Evolutionary conservation across 2,329 filamentous ascomycete genomes (phyloP).

Genomic region (Colletotrichum sp.): DNA sequence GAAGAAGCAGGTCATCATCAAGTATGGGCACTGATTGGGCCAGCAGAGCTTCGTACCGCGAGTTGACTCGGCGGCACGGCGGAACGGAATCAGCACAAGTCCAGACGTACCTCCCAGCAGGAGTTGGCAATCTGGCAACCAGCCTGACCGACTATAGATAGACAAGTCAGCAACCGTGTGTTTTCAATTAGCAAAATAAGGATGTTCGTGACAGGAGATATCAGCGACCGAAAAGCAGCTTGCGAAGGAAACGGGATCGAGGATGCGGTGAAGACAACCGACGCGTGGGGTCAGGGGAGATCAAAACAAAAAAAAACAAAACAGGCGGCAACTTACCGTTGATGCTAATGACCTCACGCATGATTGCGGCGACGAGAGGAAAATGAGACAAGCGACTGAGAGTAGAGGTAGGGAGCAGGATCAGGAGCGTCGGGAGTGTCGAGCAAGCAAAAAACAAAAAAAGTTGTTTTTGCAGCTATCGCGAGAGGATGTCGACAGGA

Average conservation of each 20-base stretch:
- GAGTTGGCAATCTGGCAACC: constrained; percentile 99
- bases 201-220: constrained; percentile 24
- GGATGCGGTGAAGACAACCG: constrained; percentile 48
- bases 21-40: background rate
- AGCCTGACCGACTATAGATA: constrained; percentile 89
- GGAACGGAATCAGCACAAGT: background rate
- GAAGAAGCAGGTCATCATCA: background rate
- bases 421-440: background rate
- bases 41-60: background rate
- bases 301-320: constrained; percentile 25
- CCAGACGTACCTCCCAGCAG: constrained; percentile 95
- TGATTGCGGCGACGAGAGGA: constrained; percentile 56
- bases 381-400: constrained; percentile 26
- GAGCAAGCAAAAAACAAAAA: constrained; percentile 6
- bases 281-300: constrained; percentile 39
- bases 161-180: constrained; percentile 50
- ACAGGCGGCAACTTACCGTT: constrained; percentile 73
- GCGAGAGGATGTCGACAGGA: constrained; percentile 18
- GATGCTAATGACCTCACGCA: constrained; percentile 99
- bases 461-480: constrained; percentile 20
- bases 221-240: background rate
- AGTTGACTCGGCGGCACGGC: background rate
- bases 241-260: constrained; percentile 25
- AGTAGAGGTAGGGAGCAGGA: constrained; percentile 9
- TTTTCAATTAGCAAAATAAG: constrained; percentile 1